These are phyloP conservation scores for Hemileccinum rubropunctum DNA, from an alignment of 768 basidiomycete genomes.

Conservation along the genomic window DNA sequence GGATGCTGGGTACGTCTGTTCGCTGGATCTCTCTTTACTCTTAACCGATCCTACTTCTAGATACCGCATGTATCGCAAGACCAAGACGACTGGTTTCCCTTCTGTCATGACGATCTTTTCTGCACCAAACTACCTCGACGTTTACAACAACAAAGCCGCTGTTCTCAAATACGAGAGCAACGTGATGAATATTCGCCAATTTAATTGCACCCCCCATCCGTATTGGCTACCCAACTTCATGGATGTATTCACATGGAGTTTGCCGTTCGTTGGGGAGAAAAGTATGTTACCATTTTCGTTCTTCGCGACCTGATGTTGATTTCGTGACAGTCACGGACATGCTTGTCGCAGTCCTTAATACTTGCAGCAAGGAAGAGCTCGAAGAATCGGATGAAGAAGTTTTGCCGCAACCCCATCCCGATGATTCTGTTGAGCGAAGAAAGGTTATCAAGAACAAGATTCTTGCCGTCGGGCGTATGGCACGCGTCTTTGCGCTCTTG, in stretches of 20 bases:
- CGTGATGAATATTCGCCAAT: constrained; percentile 97
- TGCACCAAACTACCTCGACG: constrained; percentile 96
- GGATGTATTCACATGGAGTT: constrained; percentile 99
- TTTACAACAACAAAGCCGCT: constrained; percentile 99
- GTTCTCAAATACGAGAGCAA: constrained; percentile 99
- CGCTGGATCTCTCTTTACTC: background rate
- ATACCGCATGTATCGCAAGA: constrained; percentile 99
- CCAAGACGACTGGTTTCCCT: constrained; percentile 96
- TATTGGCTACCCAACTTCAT: constrained; percentile 99
- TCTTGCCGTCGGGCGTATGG: constrained; percentile 94
- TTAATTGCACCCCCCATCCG: constrained; percentile 93
- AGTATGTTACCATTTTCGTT: constrained; percentile 46
- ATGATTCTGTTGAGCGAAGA: constrained; percentile 68
- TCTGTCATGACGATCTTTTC: constrained; percentile 99
- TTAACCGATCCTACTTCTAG: constrained; percentile 34
- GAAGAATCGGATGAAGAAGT: constrained; percentile 66
- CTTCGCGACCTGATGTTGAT: constrained; percentile 2
- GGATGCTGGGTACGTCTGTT: constrained; percentile 79
- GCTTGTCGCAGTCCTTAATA: constrained; percentile 94
- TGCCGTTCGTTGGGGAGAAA: constrained; percentile 98
- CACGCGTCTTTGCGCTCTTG: constrained; percentile 91
- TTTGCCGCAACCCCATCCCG: constrained; percentile 36
- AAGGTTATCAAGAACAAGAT: constrained; percentile 98
- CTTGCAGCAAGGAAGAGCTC: constrained; percentile 94
- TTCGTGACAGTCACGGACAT: constrained; percentile 84